Evolutionary conservation across 2,329 filamentous ascomycete genomes (phyloP).

Genomic region (Pseudogymnoascus sp.): DNA sequence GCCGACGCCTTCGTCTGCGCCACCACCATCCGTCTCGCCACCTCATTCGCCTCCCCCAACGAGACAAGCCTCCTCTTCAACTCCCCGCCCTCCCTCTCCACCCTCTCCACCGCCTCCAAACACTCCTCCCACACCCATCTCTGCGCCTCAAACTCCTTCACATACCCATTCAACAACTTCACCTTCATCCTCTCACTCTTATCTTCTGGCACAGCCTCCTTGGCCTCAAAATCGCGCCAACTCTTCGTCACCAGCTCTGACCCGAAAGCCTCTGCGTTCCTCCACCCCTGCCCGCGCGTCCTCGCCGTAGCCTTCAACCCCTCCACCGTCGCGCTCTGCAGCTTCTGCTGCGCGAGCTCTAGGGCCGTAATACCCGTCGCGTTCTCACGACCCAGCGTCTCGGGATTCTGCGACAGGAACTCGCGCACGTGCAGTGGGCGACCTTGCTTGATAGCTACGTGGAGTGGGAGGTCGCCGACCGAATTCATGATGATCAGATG

Average conservation of each 20-base stretch:
- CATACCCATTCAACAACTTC: neutral
- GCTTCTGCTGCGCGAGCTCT: constrained; percentile 45
- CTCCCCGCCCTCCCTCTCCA: constrained; percentile 18
- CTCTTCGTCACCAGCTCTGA: neutral
- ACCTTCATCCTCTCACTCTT: neutral
- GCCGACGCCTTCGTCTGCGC: neutral
- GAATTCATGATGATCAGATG: constrained; percentile 53
- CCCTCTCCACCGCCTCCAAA: constrained; percentile 24
- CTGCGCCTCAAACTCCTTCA: neutral
- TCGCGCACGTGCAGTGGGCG: neutral
- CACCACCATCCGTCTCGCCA: constrained; percentile 38
- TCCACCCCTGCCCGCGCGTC: neutral
- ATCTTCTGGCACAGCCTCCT: constrained; percentile 9
- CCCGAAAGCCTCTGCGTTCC: neutral
- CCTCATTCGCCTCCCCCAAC: constrained; percentile 52
- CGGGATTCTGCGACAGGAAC: neutral
- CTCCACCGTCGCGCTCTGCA: constrained; percentile 8
- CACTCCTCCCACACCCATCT: constrained; percentile 28
- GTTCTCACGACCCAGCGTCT: constrained; percentile 53
- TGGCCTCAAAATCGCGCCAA: constrained; percentile 9
- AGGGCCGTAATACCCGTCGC: constrained; percentile 65
- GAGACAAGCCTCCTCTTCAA: constrained; percentile 46
- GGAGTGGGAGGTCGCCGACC: constrained; percentile 57
- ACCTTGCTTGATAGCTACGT: constrained; percentile 46
- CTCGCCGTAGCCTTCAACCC: neutral